Base-by-base conservation (phyloP, 1,284 basidiomycete genomes). In the Leccinum pallidistipes region DNA sequence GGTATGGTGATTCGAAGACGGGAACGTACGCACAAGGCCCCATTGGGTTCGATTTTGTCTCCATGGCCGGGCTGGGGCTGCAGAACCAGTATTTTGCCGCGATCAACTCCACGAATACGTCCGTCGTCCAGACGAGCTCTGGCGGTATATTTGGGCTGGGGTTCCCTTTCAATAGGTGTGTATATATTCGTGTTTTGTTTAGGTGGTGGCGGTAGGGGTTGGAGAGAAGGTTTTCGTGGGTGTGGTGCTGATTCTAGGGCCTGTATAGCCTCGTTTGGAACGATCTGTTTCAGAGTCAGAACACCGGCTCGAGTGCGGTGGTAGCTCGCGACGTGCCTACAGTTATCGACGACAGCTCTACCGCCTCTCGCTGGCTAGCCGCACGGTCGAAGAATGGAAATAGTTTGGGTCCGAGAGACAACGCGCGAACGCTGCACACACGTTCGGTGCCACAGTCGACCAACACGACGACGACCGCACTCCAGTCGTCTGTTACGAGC, bases 61-160 rank as follows among this genome's bases (percentile, higher is more conserved):
- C 73, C 27, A 59, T 86, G 27, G 81, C 82, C 5, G 81, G 80
- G 18, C 45, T 84, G 3, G 68, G 68, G 2, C 62, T 83, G 43
- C 64, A 72, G 27, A 67, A 76, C 51, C 84, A 86, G 64, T 78
- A 75, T 52, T 81, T 86, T 63, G 82, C 78, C 29, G 79, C 83
- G 9, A 81, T 86, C 50, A 83, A 85, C 65, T 68, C 76, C n/a
- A 86, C 85, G 10, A 80, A 84, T 60, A 83, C 82, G 5, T 79
- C 74, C 16, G 73, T 86, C 4, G 62, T 76, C 34, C 71, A 79
- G 29, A 79, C 77, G 1, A 78, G 77, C 3, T 75, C 79, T 16
- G 75, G 77, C 24, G 84, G 85, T 1, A 84, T 86, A 45, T 78
- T 86, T 62, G 85, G 85, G 1, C 73, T 86, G n/a, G 85, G 85